Base-by-base conservation (phyloP, 1,284 basidiomycete species). In the Cutaneotrichosporon spelunceum region DNA sequence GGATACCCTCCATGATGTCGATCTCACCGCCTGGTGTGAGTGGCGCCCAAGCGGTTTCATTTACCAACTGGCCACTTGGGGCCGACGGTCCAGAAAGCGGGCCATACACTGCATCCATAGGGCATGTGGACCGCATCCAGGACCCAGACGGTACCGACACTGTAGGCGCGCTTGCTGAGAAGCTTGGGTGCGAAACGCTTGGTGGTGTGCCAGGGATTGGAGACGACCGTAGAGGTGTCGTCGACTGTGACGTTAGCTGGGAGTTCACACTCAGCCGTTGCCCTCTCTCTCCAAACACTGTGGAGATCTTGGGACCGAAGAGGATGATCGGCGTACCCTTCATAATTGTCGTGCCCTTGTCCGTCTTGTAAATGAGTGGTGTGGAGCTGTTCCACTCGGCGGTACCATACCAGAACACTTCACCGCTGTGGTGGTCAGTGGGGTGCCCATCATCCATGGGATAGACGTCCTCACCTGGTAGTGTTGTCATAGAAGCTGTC, bases 301-400 rank as follows among this genome's bases (percentile, higher is more conserved):
- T 16, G 53, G 4, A 10, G 14, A 4, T 34, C 30, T 4, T 3
- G 21, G 30, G n/a, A 34, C n/a, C 16, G 19, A 19, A 3, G 39
- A 19, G 2, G 39, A 7, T 14, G 29, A 21, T 52, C 10, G 4
- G 67, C 88, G 93, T 90, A 44, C 93, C 87, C 50, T 84, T 83
- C 87, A 95, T 90, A 66, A 94, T 79, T 11, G 88, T 87, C 76
- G 89, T 84, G 23, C 89, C 88, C 16, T 81, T 83, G 23, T 72
- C 70, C 72, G 90, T 92, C 68, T 91, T 73, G 26, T 73, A 77
- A 27, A 81, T 70, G 34, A 83, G 72, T 26, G 79, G 48, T 2
- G 9, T 24, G 5, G 48, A 79, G 29, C 70, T 67, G 67, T 72
- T 75, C 75, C 59, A 24, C 4, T 72, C 44, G 8, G 71, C 71